Evolutionary conservation across 305 asterid species (phyloP).

Genomic region (Ajuga reptans): DNA sequence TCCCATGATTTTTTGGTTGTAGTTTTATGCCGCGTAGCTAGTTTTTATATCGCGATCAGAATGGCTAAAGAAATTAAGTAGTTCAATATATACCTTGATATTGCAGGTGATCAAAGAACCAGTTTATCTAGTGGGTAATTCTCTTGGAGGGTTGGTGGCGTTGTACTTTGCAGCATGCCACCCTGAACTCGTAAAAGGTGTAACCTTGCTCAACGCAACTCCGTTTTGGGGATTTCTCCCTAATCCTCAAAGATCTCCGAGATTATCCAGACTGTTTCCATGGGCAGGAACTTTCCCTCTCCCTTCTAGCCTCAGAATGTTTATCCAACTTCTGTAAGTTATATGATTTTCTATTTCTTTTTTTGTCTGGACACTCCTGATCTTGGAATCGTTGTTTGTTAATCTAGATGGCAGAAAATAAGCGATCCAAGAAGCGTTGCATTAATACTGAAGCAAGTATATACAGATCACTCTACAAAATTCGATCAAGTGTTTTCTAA

Average conservation of each 20-base stretch:
- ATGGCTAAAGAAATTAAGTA: neutral
- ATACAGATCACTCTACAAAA: conserved; percentile 64
- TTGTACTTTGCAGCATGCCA: conserved; percentile 66
- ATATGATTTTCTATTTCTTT: neutral
- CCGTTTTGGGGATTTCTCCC: conserved; percentile 95
- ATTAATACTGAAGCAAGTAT: conserved; percentile 69
- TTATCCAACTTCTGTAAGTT: conserved; percentile 58
- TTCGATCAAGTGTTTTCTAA: conserved; percentile 66
- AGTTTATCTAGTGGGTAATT: conserved; percentile 74
- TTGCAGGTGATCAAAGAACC: conserved; percentile 73
- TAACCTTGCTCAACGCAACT: conserved; percentile 80
- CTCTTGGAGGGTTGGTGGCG: conserved; percentile 77
- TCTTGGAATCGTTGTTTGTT: neutral
- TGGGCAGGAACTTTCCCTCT: conserved; percentile 91
- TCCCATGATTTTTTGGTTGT: neutral
- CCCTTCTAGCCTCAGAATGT: conserved; percentile 46
- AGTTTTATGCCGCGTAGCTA: neutral
- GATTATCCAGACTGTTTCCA: conserved; percentile 58
- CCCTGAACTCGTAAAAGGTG: conserved; percentile 73
- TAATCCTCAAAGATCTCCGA: conserved; percentile 66
- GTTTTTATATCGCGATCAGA: neutral
- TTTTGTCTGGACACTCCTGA: neutral
- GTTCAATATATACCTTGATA: neutral
- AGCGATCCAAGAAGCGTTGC: conserved; percentile 81
- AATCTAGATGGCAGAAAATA: conserved; percentile 74